Conservation (phyloP, 208 protist species). For the Borovskyia barvae region DNA sequence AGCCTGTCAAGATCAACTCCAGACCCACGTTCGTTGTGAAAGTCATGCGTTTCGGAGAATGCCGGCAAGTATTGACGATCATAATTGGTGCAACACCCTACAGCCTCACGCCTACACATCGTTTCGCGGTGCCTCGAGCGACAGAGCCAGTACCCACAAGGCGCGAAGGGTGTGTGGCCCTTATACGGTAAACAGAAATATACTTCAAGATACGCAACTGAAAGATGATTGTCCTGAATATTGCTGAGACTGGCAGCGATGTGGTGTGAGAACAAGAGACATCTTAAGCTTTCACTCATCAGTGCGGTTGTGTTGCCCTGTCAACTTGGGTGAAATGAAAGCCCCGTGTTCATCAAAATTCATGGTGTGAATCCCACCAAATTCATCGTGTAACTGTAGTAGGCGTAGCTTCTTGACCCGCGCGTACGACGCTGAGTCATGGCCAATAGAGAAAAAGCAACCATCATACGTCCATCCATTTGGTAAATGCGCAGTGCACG, state of each 20-base stretch:
- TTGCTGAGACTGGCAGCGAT: neutral
- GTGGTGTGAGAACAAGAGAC: neutral
- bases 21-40: neutral
- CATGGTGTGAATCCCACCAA: neutral
- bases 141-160: neutral
- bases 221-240: neutral
- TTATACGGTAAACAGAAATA: too few species aligned
- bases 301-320: too few species aligned
- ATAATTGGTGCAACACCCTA: neutral
- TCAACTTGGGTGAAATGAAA: neutral
- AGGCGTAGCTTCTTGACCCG: neutral
- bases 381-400: neutral
- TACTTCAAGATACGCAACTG: neutral
- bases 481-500: too few species aligned
- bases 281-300: neutral
- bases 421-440: neutral
- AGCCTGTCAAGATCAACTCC: neutral
- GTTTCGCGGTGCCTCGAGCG: neutral
- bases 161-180: neutral
- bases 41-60: neutral
- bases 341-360: neutral
- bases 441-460: too few species aligned
- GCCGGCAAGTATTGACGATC: neutral
- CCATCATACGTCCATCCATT: too few species aligned
- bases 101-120: neutral